These are phyloP conservation scores for Suaeda aralocaspica DNA, from an alignment of 148 eudicot species.

Conservation along the genomic window DNA sequence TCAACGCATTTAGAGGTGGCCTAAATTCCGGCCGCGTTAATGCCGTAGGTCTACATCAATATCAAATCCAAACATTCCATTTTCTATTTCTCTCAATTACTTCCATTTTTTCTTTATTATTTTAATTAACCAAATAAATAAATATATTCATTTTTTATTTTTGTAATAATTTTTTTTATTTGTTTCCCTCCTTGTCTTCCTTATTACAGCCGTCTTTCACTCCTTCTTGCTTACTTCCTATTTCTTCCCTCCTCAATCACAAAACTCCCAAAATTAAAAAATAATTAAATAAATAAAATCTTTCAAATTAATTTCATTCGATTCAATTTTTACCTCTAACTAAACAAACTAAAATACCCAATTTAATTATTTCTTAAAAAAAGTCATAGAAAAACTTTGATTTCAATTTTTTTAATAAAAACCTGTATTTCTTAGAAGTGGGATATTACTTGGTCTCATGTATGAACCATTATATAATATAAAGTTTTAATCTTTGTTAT, in stretches of 20 bases:
- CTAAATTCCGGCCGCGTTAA: conserved; percentile 16
- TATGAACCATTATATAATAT: background rate
- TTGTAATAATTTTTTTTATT: background rate
- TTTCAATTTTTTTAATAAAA: background rate
- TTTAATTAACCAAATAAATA: no score
- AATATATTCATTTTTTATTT: no score
- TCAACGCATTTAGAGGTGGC: background rate
- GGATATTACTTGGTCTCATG: conserved; percentile 29
- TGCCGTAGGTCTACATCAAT: background rate
- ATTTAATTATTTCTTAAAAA: background rate
- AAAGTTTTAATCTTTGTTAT: background rate
- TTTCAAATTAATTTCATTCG: background rate
- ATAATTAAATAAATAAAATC: no score
- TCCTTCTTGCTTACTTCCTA: background rate
- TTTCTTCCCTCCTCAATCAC: background rate
- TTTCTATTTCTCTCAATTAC: no score
- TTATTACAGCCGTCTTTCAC: conserved; percentile 3
- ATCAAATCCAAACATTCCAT: conserved; percentile 2
- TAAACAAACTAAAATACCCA: background rate
- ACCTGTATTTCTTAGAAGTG: conserved; percentile 2
- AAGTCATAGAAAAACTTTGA: background rate
- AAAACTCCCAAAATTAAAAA: background rate
- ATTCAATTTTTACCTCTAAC: background rate
- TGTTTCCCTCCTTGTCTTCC: background rate
- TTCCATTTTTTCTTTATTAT: no score